Evolutionary conservation across 768 basidiomycete genomes (phyloP), one percentile per base, ranked within the genome.

Genomic region (Russula sp.): DNA sequence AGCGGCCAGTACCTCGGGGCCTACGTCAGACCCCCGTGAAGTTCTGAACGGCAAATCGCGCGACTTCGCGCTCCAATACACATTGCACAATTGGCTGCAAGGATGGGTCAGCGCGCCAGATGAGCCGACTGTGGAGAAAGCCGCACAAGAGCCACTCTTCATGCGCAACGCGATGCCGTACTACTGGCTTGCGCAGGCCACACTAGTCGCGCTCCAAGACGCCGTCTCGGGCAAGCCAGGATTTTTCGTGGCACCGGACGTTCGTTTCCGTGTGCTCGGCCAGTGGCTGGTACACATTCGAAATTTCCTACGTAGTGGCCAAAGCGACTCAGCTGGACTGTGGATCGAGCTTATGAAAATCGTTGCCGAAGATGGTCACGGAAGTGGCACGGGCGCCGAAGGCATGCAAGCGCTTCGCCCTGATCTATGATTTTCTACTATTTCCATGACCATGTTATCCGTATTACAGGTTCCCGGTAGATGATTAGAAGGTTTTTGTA

Each of bases 181-280:
- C 68, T 83, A 81, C 62, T 83, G 81, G 81, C 76, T 83, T 10
- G 81, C 78, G 10, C 76, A 81, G 65, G 74, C 79, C 35, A 75
- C 79, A 7, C 69, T 81, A 35, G 63, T 77, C 45, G 77, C 76
- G 16, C 69, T 76, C 56, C 79, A 81, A 64, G 77, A 79, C 46
- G 76, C 73, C n/a, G 55, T 76, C 75, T 78, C 63, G 7, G 32
- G 61, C 11, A 51, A 45, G 72, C 65, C 52, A 66, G 69, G 50
- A 16, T 47, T 56, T 14, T 61, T 57, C 29, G 25, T 65, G 38
- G 18, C 53, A 8, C 64, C 66, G 9, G 64, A 65, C n/a, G 52
- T 32, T 16, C 64, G 66, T 42, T 58, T 55, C 60, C 64, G 60
- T 18, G 64, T 67, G 43, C 60, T 67, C 7, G 50, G 57, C 41